Evolutionary conservation across 257 asterid species (phyloP).

Genomic region (Primulina huaijiensis): DNA sequence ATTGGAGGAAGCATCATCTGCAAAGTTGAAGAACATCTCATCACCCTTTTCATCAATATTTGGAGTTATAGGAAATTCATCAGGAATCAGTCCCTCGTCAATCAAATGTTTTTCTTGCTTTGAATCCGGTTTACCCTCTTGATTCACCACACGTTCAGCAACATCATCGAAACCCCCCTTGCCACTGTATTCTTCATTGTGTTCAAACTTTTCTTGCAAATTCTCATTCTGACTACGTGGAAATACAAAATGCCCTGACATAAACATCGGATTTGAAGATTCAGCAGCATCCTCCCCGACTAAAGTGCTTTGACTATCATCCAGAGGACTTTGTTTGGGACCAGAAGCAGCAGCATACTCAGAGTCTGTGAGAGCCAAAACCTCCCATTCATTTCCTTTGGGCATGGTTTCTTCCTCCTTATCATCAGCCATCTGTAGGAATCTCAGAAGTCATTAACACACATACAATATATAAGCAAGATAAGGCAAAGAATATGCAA

Average conservation of each 20-base stretch:
- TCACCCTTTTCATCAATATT: slow-evolving; percentile 38
- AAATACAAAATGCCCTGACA: slow-evolving; percentile 47
- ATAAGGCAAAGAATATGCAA: background rate
- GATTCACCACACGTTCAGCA: slow-evolving; percentile 30
- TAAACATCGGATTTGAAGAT: slow-evolving; percentile 36
- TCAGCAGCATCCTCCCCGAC: slow-evolving; percentile 26
- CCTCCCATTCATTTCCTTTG: slow-evolving; percentile 63
- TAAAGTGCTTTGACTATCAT: slow-evolving; percentile 18
- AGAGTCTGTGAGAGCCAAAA: slow-evolving; percentile 54
- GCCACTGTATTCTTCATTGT: slow-evolving; percentile 31
- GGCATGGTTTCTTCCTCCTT: slow-evolving; percentile 35
- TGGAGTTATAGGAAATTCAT: slow-evolving; percentile 38
- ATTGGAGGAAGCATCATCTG: slow-evolving; percentile 34
- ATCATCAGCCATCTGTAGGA: slow-evolving; percentile 39
- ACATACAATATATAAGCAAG: background rate
- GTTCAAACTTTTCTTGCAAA: slow-evolving; percentile 35
- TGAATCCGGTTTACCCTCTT: slow-evolving; percentile 32
- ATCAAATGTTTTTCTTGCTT: slow-evolving; percentile 37
- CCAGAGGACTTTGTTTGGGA: slow-evolving; percentile 30
- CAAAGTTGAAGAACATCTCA: slow-evolving; percentile 30
- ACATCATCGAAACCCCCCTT: slow-evolving; percentile 27
- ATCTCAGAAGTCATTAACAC: slow-evolving; percentile 2
- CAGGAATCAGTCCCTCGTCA: slow-evolving; percentile 39
- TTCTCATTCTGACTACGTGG: slow-evolving; percentile 38
- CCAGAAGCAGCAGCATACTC: slow-evolving; percentile 56